Evolutionary conservation across 1,139 yeast genomes (phyloP).

Genomic region (Sugiyamaella pinicola): DNA sequence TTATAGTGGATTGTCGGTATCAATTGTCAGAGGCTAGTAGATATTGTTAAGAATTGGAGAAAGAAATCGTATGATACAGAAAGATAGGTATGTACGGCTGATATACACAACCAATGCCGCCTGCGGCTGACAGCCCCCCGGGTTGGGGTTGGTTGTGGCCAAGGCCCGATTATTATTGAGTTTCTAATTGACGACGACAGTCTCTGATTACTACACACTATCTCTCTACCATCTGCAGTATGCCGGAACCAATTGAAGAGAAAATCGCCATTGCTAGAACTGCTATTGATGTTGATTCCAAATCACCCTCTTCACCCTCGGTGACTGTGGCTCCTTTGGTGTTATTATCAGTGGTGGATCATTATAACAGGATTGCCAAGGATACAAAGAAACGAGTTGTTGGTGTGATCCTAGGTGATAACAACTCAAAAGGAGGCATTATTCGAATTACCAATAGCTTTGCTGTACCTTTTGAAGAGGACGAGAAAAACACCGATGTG

Average conservation of each 20-base stretch:
- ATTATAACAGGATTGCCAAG: slow-evolving; percentile 81
- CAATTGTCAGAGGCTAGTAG: no score
- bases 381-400: slow-evolving; percentile 79
- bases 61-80: no score
- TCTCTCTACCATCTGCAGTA: neutral
- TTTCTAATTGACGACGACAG: neutral
- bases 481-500: slow-evolving; percentile 86
- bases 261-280: slow-evolving; percentile 6
- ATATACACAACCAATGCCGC: neutral
- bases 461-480: slow-evolving; percentile 94
- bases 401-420: slow-evolving; percentile 91
- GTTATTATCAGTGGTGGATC: slow-evolving; percentile 91
- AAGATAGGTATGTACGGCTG: no score
- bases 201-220: neutral
- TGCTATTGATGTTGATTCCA: neutral
- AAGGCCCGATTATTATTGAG: neutral
- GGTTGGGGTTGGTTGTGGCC: neutral
- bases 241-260: slow-evolving; percentile 12
- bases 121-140: neutral
- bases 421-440: slow-evolving; percentile 36
- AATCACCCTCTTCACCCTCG: slow-evolving; percentile 41
- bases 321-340: slow-evolving; percentile 97
- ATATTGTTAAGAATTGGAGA: no score
- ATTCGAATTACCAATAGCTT: slow-evolving; percentile 53
- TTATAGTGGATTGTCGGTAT: no score